phyloP scores from a whole-genome alignment of 352 stramenopile genomes.

The Phytophthora pinifolia region DNA sequence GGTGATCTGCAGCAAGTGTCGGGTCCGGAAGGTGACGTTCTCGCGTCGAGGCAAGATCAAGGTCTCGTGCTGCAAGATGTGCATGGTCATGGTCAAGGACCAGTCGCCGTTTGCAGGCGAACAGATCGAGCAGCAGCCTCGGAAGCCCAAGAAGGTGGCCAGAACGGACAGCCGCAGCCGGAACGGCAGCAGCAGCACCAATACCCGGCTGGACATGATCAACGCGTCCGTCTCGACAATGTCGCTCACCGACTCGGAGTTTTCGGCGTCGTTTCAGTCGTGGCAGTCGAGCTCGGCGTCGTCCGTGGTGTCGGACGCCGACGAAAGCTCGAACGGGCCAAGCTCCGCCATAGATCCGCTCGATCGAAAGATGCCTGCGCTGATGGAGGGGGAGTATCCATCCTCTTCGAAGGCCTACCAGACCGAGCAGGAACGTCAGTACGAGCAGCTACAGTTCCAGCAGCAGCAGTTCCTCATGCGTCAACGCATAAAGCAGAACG shows the following conservation, averaged over 20 bases:
- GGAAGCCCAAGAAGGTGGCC: conserved; percentile 28
- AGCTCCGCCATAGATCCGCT: conserved; percentile 26
- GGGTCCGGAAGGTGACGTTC: conserved; percentile 61
- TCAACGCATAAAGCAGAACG: conserved; percentile 33
- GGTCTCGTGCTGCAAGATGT: conserved; percentile 72
- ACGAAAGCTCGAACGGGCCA: conserved; percentile 32
- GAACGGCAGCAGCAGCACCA: conserved; percentile 31
- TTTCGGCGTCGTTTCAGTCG: conserved; percentile 57
- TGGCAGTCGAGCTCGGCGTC: conserved; percentile 58
- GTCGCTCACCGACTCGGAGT: conserved; percentile 58
- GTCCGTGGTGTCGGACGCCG: conserved; percentile 52
- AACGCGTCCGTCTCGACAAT: conserved; percentile 35
- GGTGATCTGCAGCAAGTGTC: conserved; percentile 77
- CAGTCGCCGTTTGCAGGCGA: conserved; percentile 67
- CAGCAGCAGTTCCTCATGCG: conserved; percentile 35
- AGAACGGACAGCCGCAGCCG: conserved; percentile 23
- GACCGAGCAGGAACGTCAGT: conserved; percentile 32
- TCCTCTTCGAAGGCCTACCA: conserved; percentile 27
- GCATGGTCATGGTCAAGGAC: conserved; percentile 65
- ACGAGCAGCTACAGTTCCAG: conserved; percentile 38
- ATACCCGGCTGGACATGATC: conserved; percentile 18
- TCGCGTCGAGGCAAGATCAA: conserved; percentile 61
- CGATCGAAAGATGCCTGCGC: conserved; percentile 49
- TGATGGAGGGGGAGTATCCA: conserved; percentile 30
- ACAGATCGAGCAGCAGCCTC: conserved; percentile 36